Conservation (phyloP, 1,284 basidiomycete genomes). For the Inonotus hispidus region DNA sequence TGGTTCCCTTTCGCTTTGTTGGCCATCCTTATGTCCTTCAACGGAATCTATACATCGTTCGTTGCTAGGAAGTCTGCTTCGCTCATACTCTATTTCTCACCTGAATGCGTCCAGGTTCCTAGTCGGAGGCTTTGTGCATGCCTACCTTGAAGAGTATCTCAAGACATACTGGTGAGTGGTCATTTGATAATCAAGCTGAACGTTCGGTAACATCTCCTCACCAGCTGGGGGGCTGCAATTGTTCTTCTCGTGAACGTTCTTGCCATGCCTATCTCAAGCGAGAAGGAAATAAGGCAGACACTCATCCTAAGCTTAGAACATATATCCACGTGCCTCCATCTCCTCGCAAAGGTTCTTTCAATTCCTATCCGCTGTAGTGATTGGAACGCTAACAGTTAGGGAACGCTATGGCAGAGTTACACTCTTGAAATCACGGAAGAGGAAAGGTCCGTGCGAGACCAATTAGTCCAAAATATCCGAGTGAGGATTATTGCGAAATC, state of each 20-base stretch:
- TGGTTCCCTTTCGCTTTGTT: constrained; percentile 28
- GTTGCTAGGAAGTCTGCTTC: not conserved
- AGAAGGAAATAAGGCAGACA: constrained; percentile 30
- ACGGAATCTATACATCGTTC: constrained; percentile 23
- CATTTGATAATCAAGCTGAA: not conserved
- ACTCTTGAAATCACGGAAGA: constrained; percentile 29
- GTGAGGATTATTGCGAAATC: constrained; percentile 15
- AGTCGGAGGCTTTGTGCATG: constrained; percentile 21
- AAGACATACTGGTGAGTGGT: constrained; percentile 26
- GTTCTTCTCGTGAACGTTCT: constrained; percentile 30
- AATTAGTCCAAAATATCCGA: constrained; percentile 28
- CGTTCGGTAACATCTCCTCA: not conserved
- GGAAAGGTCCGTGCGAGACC: constrained; percentile 27
- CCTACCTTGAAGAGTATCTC: constrained; percentile 28
- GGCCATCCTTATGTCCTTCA: constrained; percentile 29
- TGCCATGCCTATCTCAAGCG: constrained; percentile 28
- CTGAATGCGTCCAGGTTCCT: not conserved
- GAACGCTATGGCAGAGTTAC: constrained; percentile 21
- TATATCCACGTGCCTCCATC: constrained; percentile 26
- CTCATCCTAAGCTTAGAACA: constrained; percentile 30
- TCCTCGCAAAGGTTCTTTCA: constrained; percentile 26
- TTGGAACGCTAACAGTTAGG: not conserved
- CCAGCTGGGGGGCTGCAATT: constrained; percentile 27
- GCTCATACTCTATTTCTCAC: not conserved
- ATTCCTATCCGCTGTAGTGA: not conserved